Evolutionary conservation across 495 filamentous ascomycete species (phyloP).

Genomic region (Lepraria neglecta): DNA sequence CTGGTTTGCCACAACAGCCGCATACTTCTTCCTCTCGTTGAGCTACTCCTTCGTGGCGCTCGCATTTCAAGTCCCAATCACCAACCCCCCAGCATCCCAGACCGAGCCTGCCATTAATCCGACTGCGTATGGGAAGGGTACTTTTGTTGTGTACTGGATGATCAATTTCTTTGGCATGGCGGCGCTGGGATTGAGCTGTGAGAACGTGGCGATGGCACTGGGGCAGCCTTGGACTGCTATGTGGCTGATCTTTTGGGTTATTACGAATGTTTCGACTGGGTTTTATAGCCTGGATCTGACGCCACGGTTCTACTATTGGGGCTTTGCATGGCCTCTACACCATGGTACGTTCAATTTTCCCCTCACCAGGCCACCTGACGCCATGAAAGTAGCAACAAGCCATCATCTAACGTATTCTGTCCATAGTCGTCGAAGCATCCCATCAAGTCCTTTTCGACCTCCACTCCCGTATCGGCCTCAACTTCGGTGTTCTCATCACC

Average conservation of each 20-base stretch:
- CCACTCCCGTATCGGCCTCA: conserved; percentile 55
- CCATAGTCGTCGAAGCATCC: conserved; percentile 50
- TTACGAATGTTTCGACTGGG: conserved; percentile 58
- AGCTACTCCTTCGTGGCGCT: conserved; percentile 60
- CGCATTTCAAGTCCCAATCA: conserved; percentile 60
- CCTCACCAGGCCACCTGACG: neutral
- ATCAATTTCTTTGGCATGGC: conserved; percentile 65
- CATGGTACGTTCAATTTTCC: conserved; percentile 25
- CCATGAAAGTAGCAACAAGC: neutral
- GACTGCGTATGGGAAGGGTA: conserved; percentile 54
- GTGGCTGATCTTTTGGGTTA: conserved; percentile 72
- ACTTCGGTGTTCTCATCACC: conserved; percentile 57
- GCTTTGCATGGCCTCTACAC: conserved; percentile 66
- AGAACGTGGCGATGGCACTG: conserved; percentile 66
- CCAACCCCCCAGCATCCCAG: conserved; percentile 38
- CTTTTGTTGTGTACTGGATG: conserved; percentile 70
- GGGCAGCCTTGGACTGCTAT: conserved; percentile 60
- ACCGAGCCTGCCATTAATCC: conserved; percentile 42
- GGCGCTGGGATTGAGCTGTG: conserved; percentile 60
- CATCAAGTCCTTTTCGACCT: conserved; percentile 58
- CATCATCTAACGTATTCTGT: neutral
- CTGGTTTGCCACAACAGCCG: conserved; percentile 48
- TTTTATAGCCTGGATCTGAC: conserved; percentile 61
- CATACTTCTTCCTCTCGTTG: conserved; percentile 63
- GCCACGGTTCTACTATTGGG: conserved; percentile 57